phyloP scores from a whole-genome alignment of 2,329 filamentous ascomycete species.

The Lasiodiplodia gonubiensis region DNA sequence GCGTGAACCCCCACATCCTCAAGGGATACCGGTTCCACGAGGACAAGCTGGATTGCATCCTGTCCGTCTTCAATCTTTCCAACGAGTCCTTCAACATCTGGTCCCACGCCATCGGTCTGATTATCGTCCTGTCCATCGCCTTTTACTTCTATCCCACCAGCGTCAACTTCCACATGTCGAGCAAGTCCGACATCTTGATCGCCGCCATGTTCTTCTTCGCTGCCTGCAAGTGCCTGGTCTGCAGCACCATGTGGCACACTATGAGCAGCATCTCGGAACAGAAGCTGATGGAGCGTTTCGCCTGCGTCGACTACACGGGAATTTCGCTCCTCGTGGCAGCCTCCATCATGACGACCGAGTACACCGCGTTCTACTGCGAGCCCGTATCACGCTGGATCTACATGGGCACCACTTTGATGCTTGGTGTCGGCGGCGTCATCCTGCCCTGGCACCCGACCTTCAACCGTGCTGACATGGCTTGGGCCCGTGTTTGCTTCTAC shows the following conservation, averaged over 20 bases:
- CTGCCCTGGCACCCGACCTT: slow-evolving; percentile 96
- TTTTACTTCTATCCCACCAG: slow-evolving; percentile 96
- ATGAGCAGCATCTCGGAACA: slow-evolving; percentile 97
- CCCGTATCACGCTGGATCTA: slow-evolving; percentile 85
- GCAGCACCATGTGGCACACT: slow-evolving; percentile 96
- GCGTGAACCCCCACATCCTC: slow-evolving; percentile 91
- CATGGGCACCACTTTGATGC: slow-evolving; percentile 77
- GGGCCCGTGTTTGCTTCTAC: slow-evolving; percentile 91
- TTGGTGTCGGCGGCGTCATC: slow-evolving; percentile 86
- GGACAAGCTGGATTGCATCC: slow-evolving; percentile 85
- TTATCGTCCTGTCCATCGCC: slow-evolving; percentile 84
- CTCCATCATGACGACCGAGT: slow-evolving; percentile 97
- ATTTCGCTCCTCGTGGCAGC: slow-evolving; percentile 94
- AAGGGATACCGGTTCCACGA: slow-evolving; percentile 93
- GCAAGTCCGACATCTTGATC: slow-evolving; percentile 86
- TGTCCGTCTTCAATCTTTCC: slow-evolving; percentile 80
- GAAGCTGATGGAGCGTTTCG: slow-evolving; percentile 88
- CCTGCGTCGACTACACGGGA: slow-evolving; percentile 97
- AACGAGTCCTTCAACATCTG: slow-evolving; percentile 99
- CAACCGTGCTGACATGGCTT: slow-evolving; percentile 90
- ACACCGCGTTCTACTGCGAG: slow-evolving; percentile 98
- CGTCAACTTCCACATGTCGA: slow-evolving; percentile 83
- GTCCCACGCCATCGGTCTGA: slow-evolving; percentile 89
- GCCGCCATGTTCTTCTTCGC: slow-evolving; percentile 96
- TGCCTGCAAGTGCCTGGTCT: slow-evolving; percentile 91